Conservation (phyloP, 2,329 filamentous ascomycete genomes). For the Colletotrichum sp. region DNA sequence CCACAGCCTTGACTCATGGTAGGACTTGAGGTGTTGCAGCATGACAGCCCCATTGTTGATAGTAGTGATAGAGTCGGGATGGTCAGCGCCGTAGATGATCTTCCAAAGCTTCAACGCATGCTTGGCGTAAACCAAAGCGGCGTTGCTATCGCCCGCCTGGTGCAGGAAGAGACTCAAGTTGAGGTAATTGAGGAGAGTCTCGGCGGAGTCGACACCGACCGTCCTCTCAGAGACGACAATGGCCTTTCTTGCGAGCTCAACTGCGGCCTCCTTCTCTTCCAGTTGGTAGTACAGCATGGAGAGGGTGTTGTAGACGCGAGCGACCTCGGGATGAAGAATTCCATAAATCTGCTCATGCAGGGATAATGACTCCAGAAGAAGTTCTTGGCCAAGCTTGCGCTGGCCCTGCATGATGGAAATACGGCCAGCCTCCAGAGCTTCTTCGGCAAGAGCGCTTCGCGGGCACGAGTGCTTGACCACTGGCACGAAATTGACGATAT, state of each 20-base stretch:
- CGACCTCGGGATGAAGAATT: constrained; percentile 95
- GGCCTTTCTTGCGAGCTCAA: constrained; percentile 94
- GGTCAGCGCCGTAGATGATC: constrained; percentile 90
- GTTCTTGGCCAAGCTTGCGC: constrained; percentile 93
- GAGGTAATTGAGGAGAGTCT: constrained; percentile 94
- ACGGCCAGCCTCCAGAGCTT: constrained; percentile 92
- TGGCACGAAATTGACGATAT: constrained; percentile 92
- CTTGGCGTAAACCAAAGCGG: constrained; percentile 86
- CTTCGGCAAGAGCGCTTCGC: constrained; percentile 88
- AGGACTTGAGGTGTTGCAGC: constrained; percentile 94
- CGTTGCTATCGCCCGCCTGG: constrained; percentile 86
- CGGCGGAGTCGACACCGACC: constrained; percentile 88
- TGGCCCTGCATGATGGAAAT: constrained; percentile 96
- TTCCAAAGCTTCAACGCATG: constrained; percentile 97
- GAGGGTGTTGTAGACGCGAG: constrained; percentile 90
- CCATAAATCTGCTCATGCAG: constrained; percentile 99
- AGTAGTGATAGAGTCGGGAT: constrained; percentile 97
- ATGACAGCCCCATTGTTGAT: constrained; percentile 99
- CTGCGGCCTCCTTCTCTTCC: constrained; percentile 95
- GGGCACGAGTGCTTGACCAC: constrained; percentile 94
- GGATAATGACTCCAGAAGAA: constrained; percentile 93
- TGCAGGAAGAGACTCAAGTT: constrained; percentile 96
- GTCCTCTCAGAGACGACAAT: constrained; percentile 96
- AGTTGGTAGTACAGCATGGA: constrained; percentile 97
- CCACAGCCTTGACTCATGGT: constrained; percentile 94